These are phyloP conservation scores for Diaporthe caulivora DNA, from an alignment of 2,329 filamentous ascomycete species.

Conservation along the genomic window DNA sequence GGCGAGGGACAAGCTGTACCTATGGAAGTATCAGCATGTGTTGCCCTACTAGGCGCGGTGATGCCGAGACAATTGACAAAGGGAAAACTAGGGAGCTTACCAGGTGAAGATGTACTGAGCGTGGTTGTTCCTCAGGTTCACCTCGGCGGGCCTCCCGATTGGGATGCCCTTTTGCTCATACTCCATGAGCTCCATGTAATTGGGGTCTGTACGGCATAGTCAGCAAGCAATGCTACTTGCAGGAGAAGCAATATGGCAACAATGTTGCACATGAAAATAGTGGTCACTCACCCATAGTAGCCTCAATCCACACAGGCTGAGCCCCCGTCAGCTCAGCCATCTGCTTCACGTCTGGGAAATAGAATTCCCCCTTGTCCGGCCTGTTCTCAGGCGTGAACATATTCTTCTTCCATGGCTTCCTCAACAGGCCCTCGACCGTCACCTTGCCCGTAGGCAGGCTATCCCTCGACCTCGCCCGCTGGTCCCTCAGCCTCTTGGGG, in stretches of 20 bases:
- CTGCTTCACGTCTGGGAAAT: slow-evolving; percentile 92
- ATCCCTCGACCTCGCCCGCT: slow-evolving; percentile 72
- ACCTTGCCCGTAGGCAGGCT: slow-evolving; percentile 79
- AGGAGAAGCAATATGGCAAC: slow-evolving; percentile 35
- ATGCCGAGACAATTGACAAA: not conserved
- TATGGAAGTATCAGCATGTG: slow-evolving; percentile 51
- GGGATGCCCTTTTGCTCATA: slow-evolving; percentile 86
- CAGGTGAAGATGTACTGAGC: slow-evolving; percentile 99
- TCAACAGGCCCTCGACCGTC: slow-evolving; percentile 83
- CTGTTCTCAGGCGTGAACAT: slow-evolving; percentile 94
- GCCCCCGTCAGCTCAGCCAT: slow-evolving; percentile 88
- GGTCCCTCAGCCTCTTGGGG: slow-evolving; percentile 76
- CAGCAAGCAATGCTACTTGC: slow-evolving; percentile 35
- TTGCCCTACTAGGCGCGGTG: slow-evolving; percentile 2
- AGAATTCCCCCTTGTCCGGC: slow-evolving; percentile 87
- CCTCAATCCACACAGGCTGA: slow-evolving; percentile 94
- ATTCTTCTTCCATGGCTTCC: slow-evolving; percentile 97
- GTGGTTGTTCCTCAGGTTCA: slow-evolving; percentile 96
- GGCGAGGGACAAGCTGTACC: slow-evolving; percentile 87
- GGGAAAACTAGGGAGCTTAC: slow-evolving; percentile 65
- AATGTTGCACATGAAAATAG: slow-evolving; percentile 35
- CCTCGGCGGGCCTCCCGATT: slow-evolving; percentile 87
- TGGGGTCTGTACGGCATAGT: slow-evolving; percentile 70
- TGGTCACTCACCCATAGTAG: slow-evolving; percentile 82
- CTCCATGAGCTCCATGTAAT: slow-evolving; percentile 81